Percentiles rank a stretch among this genome's conserved stretches.
Conservation (phyloP, 176 grass and related monocot species). For the Panicum miliaceum region DNA sequence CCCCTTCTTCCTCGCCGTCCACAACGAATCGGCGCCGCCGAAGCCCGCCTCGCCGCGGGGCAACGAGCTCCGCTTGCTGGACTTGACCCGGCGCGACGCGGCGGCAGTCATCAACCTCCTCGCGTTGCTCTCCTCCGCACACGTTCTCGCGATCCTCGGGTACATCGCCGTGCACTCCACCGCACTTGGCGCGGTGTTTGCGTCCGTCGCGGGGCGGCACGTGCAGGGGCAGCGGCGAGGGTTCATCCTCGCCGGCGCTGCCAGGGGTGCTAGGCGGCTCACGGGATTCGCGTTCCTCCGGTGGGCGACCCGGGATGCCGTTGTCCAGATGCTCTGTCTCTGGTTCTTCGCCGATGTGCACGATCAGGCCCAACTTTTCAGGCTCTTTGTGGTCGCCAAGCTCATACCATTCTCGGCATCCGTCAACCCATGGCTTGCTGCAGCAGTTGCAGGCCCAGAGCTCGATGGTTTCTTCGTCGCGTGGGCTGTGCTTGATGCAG, state of each 20-base stretch:
- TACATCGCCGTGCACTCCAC: conserved; percentile 72
- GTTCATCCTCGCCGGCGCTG: conserved; percentile 51
- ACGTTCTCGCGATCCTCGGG: conserved; percentile 71
- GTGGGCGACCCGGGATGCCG: conserved; percentile 76
- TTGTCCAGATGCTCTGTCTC: conserved; percentile 79
- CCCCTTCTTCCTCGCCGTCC: conserved; percentile 57
- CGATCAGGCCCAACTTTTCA: conserved; percentile 81
- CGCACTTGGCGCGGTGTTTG: conserved; percentile 66
- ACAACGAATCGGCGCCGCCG: conserved; percentile 50
- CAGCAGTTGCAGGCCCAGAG: conserved; percentile 53
- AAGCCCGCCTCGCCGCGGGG: conserved; percentile 35
- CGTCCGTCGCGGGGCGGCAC: conserved; percentile 55
- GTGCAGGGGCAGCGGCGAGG: conserved; percentile 45
- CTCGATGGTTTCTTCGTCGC: conserved; percentile 71
- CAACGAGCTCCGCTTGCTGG: conserved; percentile 58
- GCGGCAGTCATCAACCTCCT: conserved; percentile 68
- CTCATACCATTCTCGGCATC: conserved; percentile 85
- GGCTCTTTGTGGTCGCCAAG: conserved; percentile 77
- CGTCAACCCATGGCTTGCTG: conserved; percentile 58
- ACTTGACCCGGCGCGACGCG: conserved; percentile 64
- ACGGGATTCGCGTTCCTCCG: conserved; percentile 70
- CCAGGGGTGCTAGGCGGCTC: conserved; percentile 57
- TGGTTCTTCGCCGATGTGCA: conserved; percentile 84
- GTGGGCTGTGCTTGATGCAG: conserved; percentile 77
- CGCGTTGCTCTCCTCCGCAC: conserved; percentile 68